Evolutionary conservation across 768 basidiomycete genomes (phyloP).

Genomic region (Hericium alpestre): DNA sequence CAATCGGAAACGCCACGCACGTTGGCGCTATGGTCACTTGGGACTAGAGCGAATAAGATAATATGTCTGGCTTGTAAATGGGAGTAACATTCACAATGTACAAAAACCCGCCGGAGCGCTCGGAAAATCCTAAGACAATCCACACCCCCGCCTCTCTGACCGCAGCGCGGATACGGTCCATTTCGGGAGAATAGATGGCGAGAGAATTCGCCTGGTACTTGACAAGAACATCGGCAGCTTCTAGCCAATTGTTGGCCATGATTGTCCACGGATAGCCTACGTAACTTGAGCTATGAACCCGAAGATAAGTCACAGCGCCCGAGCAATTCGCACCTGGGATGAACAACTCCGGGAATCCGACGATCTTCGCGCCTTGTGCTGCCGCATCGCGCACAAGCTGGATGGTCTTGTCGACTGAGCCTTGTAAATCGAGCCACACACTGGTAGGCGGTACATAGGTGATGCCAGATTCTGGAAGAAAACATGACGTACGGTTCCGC

Average conservation of each 20-base stretch:
- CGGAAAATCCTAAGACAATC: not conserved
- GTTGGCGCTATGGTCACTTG: not conserved
- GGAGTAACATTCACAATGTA: too few relatives aligned
- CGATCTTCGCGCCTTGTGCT: not conserved
- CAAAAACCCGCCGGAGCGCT: not conserved
- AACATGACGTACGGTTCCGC: not conserved
- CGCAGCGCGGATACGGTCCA: not conserved
- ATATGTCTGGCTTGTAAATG: too few relatives aligned
- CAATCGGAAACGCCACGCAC: not conserved
- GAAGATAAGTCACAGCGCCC: too few relatives aligned
- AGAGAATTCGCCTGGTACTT: not conserved
- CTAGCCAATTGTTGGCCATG: not conserved
- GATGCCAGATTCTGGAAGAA: not conserved
- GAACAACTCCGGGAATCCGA: not conserved
- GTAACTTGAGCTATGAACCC: not conserved
- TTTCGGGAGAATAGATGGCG: not conserved
- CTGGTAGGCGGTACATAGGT: not conserved
- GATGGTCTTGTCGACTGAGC: not conserved
- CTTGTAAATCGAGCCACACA: not conserved
- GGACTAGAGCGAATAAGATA: not conserved
- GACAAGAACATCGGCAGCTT: not conserved
- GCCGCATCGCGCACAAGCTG: not conserved
- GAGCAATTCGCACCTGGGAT: not conserved
- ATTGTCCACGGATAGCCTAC: not conserved
- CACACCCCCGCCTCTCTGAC: not conserved